Percentiles rank a stretch among this genome's conserved stretches.
phyloP scores from a whole-genome alignment of 352 stramenopile genomes.

The Elongisporangium senticosum region DNA sequence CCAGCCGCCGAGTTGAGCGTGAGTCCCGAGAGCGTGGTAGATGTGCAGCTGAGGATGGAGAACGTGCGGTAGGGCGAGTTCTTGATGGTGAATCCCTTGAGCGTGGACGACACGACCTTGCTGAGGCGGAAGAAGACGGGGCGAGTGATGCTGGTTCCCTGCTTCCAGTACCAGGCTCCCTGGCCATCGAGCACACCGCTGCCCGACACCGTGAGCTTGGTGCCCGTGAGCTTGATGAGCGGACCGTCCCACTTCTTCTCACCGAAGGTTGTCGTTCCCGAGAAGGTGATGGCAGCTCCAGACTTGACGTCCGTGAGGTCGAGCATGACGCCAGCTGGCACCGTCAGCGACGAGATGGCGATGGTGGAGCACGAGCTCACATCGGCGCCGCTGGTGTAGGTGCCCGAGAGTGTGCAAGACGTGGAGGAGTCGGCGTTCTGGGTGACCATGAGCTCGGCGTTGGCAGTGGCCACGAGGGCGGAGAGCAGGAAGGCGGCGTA shows the following conservation, averaged over 20 bases:
- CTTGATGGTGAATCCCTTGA: slow-evolving; percentile 30
- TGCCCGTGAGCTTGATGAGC: slow-evolving; percentile 21
- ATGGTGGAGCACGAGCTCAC: slow-evolving; percentile 21
- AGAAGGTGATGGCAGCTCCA: slow-evolving; percentile 25
- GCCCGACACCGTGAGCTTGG: slow-evolving; percentile 22
- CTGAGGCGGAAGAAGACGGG: slow-evolving; percentile 29
- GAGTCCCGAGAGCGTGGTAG: slow-evolving; percentile 16
- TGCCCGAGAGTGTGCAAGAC: slow-evolving; percentile 21
- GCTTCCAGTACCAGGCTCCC: slow-evolving; percentile 30
- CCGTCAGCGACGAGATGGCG: slow-evolving; percentile 18
- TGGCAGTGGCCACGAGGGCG: not conserved
- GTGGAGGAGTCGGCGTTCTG: not conserved
- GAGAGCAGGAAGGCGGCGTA: slow-evolving; percentile 1
- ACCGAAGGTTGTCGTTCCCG: slow-evolving; percentile 27
- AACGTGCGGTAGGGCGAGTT: slow-evolving; percentile 20
- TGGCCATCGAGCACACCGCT: slow-evolving; percentile 30
- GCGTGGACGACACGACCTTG: slow-evolving; percentile 12
- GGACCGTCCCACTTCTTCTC: slow-evolving; percentile 20
- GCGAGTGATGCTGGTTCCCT: slow-evolving; percentile 17
- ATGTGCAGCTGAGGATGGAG: slow-evolving; percentile 16
- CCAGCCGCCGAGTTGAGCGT: slow-evolving; percentile 17
- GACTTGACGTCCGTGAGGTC: slow-evolving; percentile 20
- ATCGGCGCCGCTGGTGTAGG: slow-evolving; percentile 20
- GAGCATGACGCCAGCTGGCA: slow-evolving; percentile 22
- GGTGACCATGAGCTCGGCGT: slow-evolving; percentile 1